Conservation (phyloP, 441 rosid genomes). For the Adansonia grandidieri region DNA sequence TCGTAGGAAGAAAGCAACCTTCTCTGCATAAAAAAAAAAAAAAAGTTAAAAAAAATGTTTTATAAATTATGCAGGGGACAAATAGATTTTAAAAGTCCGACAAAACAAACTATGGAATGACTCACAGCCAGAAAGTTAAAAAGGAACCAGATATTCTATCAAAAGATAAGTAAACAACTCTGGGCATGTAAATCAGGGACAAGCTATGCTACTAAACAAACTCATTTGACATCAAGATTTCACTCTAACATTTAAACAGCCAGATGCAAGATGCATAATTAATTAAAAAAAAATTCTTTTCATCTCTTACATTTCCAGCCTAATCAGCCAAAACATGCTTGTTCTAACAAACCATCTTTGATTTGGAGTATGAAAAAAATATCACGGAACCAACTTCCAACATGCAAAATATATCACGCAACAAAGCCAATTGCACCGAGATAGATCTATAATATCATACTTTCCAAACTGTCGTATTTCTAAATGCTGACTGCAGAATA, state of each 20-base stretch:
- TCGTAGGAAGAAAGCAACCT: conserved; percentile 75
- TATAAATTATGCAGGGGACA: background rate
- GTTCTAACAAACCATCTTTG: background rate
- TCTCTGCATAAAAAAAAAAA: conserved; percentile 53
- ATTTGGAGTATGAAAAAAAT: background rate
- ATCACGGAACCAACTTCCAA: background rate
- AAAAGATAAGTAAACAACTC: background rate
- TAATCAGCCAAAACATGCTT: background rate
- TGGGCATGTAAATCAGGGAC: background rate
- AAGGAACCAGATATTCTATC: background rate
- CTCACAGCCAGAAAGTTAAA: background rate
- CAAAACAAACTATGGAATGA: background rate
- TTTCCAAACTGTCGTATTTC: conserved; percentile 11
- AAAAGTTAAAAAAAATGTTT: background rate
- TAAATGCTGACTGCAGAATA: conserved; percentile 11
- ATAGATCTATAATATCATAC: background rate
- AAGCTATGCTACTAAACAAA: background rate
- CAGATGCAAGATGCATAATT: background rate
- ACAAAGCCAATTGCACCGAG: no score
- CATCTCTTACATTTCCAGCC: background rate
- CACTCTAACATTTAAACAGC: background rate
- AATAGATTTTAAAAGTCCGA: background rate
- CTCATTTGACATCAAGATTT: background rate
- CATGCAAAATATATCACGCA: background rate
- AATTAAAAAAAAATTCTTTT: no score